A percentile compares a stretch with the other conserved stretches of the same genome.
Evolutionary conservation across 176 grass and related monocot genomes (phyloP).

Genomic region (Phoenix roebelenii): DNA sequence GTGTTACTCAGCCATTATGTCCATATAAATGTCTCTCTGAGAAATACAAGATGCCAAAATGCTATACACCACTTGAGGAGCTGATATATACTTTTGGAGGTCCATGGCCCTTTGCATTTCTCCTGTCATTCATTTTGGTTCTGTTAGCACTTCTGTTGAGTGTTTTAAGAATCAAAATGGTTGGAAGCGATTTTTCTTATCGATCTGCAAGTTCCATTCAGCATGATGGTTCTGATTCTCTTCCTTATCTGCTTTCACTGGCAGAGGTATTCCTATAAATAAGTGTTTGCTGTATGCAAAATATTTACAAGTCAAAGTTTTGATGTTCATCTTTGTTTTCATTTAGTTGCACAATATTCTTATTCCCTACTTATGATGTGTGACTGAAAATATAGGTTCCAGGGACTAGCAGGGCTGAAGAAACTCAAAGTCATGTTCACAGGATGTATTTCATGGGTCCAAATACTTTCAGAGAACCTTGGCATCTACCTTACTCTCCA

Average conservation of each 20-base stretch:
- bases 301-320: neutral
- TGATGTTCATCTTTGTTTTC: neutral
- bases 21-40: slow-evolving; percentile 88
- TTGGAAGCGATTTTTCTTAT: slow-evolving; percentile 58
- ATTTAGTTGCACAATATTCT: slow-evolving; percentile 7
- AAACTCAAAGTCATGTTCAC: slow-evolving; percentile 94
- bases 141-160: slow-evolving; percentile 77
- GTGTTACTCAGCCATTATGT: slow-evolving; percentile 66
- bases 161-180: slow-evolving; percentile 91
- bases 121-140: slow-evolving; percentile 63
- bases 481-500: slow-evolving; percentile 98
- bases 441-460: slow-evolving; percentile 99
- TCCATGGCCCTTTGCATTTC: slow-evolving; percentile 77
- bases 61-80: slow-evolving; percentile 95
- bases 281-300: neutral
- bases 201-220: slow-evolving; percentile 60
- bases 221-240: slow-evolving; percentile 73
- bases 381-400: slow-evolving; percentile 47
- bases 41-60: slow-evolving; percentile 98
- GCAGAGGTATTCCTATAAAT: slow-evolving; percentile 57
- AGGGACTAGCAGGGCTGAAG: slow-evolving; percentile 84
- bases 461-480: slow-evolving; percentile 92
- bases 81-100: slow-evolving; percentile 87
- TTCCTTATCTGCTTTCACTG: slow-evolving; percentile 84
- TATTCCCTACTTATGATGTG: slow-evolving; percentile 16